phyloP scores from a whole-genome alignment of 345 rosid genomes.

The Rhodomyrtus tomentosa region DNA sequence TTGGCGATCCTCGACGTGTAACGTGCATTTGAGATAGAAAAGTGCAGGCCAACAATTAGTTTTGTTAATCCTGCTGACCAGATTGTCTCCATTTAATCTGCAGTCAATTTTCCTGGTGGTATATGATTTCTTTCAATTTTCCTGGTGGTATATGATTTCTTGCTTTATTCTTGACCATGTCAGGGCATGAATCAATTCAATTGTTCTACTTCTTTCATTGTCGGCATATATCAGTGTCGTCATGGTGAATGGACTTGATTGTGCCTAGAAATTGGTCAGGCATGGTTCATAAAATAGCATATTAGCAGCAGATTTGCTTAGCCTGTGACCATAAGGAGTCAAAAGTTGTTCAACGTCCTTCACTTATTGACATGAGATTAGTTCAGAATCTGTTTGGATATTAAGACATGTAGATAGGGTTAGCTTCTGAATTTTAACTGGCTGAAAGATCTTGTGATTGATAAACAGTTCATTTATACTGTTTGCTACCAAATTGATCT shows the following conservation, averaged over 20 bases:
- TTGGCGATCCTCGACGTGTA: neutral
- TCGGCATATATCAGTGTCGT: neutral
- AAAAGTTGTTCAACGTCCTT: neutral
- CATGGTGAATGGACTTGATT: neutral
- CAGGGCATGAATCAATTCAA: neutral
- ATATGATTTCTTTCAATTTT: neutral
- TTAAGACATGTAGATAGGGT: neutral
- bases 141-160: neutral
- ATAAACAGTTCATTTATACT: neutral
- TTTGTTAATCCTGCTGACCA: neutral
- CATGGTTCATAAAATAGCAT: neutral
- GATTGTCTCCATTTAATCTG: neutral
- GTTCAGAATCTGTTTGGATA: neutral
- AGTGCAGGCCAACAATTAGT: neutral
- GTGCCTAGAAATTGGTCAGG: neutral
- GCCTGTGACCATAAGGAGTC: neutral
- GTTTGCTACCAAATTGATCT: neutral
- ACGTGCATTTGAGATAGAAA: neutral
- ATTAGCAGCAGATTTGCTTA: neutral
- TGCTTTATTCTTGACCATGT: neutral
- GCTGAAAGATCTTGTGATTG: neutral
- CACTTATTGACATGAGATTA: neutral
- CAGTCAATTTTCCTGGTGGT: neutral
- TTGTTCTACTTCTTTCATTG: neutral
- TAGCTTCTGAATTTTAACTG: neutral